These are phyloP conservation scores for Aspergillus wentii DNA, from an alignment of 495 filamentous ascomycete species.

Conservation along the genomic window DNA sequence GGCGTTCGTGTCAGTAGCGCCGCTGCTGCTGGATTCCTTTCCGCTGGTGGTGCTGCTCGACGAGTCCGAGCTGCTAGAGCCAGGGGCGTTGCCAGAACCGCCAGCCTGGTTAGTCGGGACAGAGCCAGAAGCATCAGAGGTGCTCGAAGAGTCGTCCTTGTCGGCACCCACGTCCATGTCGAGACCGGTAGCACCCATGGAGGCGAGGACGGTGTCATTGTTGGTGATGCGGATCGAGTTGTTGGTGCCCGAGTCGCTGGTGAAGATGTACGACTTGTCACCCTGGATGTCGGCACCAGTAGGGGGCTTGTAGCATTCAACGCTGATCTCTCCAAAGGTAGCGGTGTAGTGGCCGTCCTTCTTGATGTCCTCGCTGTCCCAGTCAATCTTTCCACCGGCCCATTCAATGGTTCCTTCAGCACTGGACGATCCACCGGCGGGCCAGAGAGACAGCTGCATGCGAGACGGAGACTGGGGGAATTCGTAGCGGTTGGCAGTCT, in stretches of 20 bases:
- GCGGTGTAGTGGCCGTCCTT: constrained; percentile 86
- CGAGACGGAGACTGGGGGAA: constrained; percentile 94
- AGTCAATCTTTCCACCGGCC: constrained; percentile 88
- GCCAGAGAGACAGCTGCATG: constrained; percentile 94
- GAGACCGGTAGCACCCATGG: constrained; percentile 69
- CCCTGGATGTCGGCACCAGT: constrained; percentile 55
- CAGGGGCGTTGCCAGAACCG: constrained; percentile 24
- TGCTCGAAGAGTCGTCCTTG: constrained; percentile 15
- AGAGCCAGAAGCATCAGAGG: constrained; percentile 20
- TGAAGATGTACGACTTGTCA: constrained; percentile 71
- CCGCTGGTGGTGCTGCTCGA: constrained; percentile 15
- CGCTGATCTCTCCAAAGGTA: constrained; percentile 66
- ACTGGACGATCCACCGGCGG: constrained; percentile 76
- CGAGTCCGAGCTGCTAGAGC: constrained; percentile 14
- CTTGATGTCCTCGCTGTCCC: constrained; percentile 78
- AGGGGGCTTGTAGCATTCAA: constrained; percentile 80
- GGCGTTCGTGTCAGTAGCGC: constrained; percentile 18
- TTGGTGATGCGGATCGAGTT: constrained; percentile 69
- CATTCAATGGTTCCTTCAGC: constrained; percentile 81
- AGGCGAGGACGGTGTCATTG: constrained; percentile 72
- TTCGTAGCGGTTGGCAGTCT: constrained; percentile 72
- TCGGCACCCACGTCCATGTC: constrained; percentile 53
- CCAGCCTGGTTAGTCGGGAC: constrained; percentile 32
- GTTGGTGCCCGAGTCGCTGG: constrained; percentile 59
- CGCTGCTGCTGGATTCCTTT: constrained; percentile 9